phyloP scores from a whole-genome alignment of 2,329 filamentous ascomycete genomes.

The Kalmusia sp. region DNA sequence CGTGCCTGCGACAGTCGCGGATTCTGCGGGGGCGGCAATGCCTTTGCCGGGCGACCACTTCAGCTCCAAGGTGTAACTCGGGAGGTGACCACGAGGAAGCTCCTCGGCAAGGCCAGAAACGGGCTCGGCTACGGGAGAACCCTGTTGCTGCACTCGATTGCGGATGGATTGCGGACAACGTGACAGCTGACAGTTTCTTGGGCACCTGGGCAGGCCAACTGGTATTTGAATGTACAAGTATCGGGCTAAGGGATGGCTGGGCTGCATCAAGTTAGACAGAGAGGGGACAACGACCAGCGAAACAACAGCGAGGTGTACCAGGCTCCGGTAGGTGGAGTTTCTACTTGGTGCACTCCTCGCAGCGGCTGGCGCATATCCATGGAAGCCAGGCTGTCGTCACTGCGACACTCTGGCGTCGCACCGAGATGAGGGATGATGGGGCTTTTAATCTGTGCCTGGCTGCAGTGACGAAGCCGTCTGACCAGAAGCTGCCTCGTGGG shows the following conservation, averaged over 20 bases:
- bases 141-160: neutral
- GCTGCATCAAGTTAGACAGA: constrained; percentile 5
- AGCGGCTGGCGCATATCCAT: neutral
- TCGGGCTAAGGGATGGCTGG: constrained; percentile 14
- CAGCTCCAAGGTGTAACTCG: constrained; percentile 1
- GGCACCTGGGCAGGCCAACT: neutral
- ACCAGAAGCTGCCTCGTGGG: constrained; percentile 14
- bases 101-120: neutral
- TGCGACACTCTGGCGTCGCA: neutral
- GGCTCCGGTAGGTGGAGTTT: constrained; percentile 17
- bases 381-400: constrained; percentile 6
- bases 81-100: constrained; percentile 6
- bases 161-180: constrained; percentile 3
- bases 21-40: constrained; percentile 10
- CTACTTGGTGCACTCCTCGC: neutral
- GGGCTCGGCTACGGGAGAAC: constrained; percentile 1
- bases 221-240: neutral
- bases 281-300: neutral
- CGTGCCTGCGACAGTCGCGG: constrained; percentile 5
- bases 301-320: constrained; percentile 7
- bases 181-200: constrained; percentile 7
- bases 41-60: constrained; percentile 4
- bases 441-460: constrained; percentile 6
- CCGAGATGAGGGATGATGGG: constrained; percentile 8
- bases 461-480: constrained; percentile 9